Percentiles rank a stretch among this genome's conserved stretches.
phyloP scores from a whole-genome alignment of 2,329 filamentous ascomycete species.

The Cercospora sp. region DNA sequence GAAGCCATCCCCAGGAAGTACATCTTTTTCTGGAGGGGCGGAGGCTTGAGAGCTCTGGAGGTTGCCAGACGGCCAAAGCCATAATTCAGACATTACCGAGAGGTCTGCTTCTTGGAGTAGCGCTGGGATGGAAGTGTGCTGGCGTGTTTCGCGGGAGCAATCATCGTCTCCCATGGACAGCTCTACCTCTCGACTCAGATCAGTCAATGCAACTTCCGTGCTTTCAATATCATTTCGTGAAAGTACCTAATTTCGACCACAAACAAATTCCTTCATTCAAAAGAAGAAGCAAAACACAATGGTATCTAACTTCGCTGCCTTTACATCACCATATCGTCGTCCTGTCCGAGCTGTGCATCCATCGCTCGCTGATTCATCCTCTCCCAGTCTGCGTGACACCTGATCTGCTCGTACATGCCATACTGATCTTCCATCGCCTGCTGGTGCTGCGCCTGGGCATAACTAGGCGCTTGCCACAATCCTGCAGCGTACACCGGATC shows the following conservation, averaged over 20 bases:
- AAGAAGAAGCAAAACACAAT: background rate
- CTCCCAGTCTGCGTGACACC: constrained; percentile 53
- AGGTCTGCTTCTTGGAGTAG: too few species aligned
- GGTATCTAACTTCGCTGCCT: background rate
- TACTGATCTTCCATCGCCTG: constrained; percentile 67
- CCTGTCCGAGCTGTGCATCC: constrained; percentile 24
- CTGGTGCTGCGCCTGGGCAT: constrained; percentile 40
- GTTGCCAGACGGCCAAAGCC: too few species aligned
- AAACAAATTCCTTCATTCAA: background rate
- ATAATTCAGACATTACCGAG: too few species aligned
- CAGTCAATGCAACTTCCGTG: too few species aligned
- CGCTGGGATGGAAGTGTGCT: too few species aligned
- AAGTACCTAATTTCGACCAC: background rate
- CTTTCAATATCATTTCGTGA: too few species aligned
- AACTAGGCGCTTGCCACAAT: constrained; percentile 42
- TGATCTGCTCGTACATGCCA: constrained; percentile 59
- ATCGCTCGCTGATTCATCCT: constrained; percentile 28
- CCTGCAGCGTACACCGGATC: constrained; percentile 66
- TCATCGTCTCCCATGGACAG: too few species aligned
- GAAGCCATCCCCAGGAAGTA: background rate
- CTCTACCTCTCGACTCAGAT: too few species aligned
- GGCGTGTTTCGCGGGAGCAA: too few species aligned
- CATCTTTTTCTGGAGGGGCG: background rate
- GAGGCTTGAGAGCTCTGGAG: background rate
- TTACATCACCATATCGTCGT: constrained; percentile 38